A percentile compares a stretch with the other conserved stretches of the same genome.
Conservation (phyloP, 2,329 filamentous ascomycete genomes). For the Clarireedia sp. region DNA sequence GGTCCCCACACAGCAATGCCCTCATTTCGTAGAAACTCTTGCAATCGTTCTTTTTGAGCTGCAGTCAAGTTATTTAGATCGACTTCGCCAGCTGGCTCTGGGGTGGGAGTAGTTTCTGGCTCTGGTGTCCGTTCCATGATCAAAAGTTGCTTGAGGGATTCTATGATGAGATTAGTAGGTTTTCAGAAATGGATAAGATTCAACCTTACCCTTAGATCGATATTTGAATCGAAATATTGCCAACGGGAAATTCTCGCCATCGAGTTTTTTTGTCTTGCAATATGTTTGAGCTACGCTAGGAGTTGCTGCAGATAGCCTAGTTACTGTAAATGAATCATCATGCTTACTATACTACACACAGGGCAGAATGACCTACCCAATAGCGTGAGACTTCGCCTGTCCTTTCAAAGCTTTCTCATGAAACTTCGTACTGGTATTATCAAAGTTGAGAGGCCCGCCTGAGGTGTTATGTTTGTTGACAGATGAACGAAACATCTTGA, state of each 20-base stretch:
- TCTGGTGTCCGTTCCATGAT: constrained; percentile 6
- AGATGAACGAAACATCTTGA: background rate
- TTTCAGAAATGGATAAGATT: too few relatives aligned
- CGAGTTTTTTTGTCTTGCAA: background rate
- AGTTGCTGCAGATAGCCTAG: background rate
- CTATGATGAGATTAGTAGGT: background rate
- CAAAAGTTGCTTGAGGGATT: constrained; percentile 2
- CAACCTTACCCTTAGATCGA: background rate
- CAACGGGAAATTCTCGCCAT: background rate
- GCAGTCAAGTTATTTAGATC: background rate
- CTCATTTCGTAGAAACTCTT: constrained; percentile 2
- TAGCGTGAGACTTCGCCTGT: background rate
- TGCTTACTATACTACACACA: background rate
- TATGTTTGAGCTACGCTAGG: fast-evolving
- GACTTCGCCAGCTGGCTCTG: background rate
- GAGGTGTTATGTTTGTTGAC: background rate
- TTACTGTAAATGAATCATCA: background rate
- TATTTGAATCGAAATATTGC: constrained; percentile 9
- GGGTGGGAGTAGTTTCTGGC: background rate
- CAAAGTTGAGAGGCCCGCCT: too few relatives aligned
- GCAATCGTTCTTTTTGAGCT: background rate
- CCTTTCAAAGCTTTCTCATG: constrained; percentile 8
- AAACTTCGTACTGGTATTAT: background rate
- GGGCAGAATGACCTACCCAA: background rate
- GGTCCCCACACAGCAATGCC: background rate